Conservation (phyloP, 208 protist species). For the Wallacemonas rigidus region DNA sequence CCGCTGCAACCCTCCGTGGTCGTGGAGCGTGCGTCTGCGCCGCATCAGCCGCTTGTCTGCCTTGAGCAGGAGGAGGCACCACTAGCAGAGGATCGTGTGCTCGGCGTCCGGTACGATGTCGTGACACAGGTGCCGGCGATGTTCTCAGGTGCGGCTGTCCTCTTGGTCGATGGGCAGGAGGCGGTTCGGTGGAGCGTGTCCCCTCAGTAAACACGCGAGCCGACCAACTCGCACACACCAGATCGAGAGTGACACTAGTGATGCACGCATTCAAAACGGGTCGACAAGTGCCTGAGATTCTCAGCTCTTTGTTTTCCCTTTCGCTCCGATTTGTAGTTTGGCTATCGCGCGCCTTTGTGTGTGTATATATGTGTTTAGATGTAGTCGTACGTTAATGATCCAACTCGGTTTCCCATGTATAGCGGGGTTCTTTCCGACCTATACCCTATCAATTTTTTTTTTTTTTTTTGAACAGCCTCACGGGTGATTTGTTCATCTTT, state of each 20-base stretch:
- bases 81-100: background rate
- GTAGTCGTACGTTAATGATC: constrained; percentile 1
- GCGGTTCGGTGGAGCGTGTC: constrained; percentile 42
- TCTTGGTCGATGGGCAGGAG: constrained; percentile 57
- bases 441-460: constrained; percentile 5
- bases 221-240: too few species aligned
- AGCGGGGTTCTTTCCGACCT: background rate
- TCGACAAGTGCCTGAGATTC: too few species aligned
- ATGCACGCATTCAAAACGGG: too few species aligned
- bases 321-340: background rate
- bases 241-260: too few species aligned
- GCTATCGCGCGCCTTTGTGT: too few species aligned
- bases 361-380: constrained; percentile 17
- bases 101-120: constrained; percentile 32
- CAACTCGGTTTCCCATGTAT: background rate
- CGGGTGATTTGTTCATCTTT: constrained; percentile 10
- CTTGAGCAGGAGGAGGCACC: background rate
- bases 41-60: background rate
- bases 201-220: background rate
- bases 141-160: constrained; percentile 40
- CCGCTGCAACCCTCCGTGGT: background rate
- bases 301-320: background rate
- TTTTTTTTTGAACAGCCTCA: background rate
- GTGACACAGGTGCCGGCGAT: constrained; percentile 23
- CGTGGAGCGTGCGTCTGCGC: background rate